Percentiles rank a stretch among this genome's conserved stretches.
Evolutionary conservation across 176 grass and related monocot species (phyloP).

Genomic region (Raddia guianensis): DNA sequence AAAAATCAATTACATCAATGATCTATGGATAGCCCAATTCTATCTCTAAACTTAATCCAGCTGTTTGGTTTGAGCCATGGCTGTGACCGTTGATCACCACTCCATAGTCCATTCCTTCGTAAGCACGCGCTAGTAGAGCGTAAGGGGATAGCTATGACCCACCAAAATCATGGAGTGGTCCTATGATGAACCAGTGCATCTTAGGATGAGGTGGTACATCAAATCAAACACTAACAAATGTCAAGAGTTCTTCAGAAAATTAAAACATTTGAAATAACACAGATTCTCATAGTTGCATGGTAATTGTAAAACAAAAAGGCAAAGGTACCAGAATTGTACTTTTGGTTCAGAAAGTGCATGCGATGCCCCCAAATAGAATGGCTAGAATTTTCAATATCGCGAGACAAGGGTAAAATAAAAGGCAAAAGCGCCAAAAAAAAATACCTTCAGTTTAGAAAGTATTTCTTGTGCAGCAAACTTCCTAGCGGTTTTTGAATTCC

Average conservation of each 20-base stretch:
- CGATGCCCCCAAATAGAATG: constrained; percentile 46
- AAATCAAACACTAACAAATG: not conserved
- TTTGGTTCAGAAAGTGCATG: constrained; percentile 50
- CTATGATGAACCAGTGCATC: not conserved
- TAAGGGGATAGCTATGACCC: not conserved
- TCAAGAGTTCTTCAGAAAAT: constrained; percentile 9
- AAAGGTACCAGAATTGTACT: constrained; percentile 28
- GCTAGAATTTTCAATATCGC: not conserved
- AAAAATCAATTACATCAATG: not conserved
- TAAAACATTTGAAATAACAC: not conserved
- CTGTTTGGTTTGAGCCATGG: constrained; percentile 2
- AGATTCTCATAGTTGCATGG: not conserved
- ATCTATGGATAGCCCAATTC: not conserved
- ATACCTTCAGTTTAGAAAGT: constrained; percentile 86
- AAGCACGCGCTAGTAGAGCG: constrained; percentile 13
- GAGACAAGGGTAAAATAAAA: constrained; percentile 24
- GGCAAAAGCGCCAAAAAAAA: constrained; percentile 16
- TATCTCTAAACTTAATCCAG: not conserved
- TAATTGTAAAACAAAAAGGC: constrained; percentile 15
- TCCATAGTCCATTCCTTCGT: not conserved
- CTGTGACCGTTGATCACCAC: not conserved
- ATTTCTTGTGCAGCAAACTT: constrained; percentile 80
- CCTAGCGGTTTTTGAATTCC: constrained; percentile 75
- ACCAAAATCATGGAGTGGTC: constrained; percentile 25
- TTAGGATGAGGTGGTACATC: not conserved